These are phyloP conservation scores for Piper betle DNA, from an alignment of 164 flowering plant species.

Conservation along the genomic window DNA sequence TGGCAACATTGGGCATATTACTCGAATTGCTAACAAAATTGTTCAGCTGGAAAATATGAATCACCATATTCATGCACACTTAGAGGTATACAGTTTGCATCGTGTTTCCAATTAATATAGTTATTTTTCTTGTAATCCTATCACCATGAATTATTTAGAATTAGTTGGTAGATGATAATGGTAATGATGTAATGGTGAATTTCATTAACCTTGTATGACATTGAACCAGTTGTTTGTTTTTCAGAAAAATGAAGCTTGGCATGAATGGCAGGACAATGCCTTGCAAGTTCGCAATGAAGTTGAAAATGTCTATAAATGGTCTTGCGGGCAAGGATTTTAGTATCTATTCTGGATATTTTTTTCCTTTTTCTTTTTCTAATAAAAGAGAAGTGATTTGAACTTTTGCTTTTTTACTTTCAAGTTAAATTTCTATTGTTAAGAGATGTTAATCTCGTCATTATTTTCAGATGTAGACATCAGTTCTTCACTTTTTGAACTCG, in stretches of 20 bases:
- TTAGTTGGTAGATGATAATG: background rate
- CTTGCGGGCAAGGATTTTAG: conserved; percentile 62
- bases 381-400: background rate
- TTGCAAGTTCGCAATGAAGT: conserved; percentile 68
- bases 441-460: no score
- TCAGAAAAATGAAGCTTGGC: conserved; percentile 72
- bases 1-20: conserved; percentile 80
- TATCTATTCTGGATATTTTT: no score
- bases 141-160: background rate
- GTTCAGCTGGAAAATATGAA: conserved; percentile 52
- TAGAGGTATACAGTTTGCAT: conserved; percentile 37
- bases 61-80: conserved; percentile 37
- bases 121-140: background rate
- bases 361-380: no score
- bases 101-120: background rate
- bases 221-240: background rate
- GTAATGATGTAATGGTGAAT: no score
- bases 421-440: no score
- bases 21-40: conserved; percentile 80
- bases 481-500: no score
- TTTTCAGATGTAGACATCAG: no score
- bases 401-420: no score
- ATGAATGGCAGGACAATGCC: conserved; percentile 65
- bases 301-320: conserved; percentile 86
- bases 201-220: no score